Percentiles rank a stretch among this genome's conserved stretches.
These are phyloP conservation scores for Tuber aestivum DNA, from an alignment of 495 filamentous ascomycete genomes.

Conservation along the genomic window DNA sequence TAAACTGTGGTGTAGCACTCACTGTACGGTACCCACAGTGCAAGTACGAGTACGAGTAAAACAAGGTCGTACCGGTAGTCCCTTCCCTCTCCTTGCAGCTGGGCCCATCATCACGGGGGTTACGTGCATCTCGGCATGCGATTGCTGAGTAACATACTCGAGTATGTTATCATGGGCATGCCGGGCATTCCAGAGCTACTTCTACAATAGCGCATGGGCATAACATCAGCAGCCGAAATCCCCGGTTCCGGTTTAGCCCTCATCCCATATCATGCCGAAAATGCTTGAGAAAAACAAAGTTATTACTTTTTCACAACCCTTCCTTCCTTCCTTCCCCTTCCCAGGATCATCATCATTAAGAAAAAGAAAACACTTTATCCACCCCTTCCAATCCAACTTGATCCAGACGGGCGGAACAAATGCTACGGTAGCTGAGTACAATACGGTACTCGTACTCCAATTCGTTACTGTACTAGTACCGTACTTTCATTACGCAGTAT, in stretches of 20 bases:
- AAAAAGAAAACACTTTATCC: background rate
- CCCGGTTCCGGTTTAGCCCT: background rate
- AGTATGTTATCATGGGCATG: background rate
- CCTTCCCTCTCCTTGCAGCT: no score
- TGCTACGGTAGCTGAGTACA: no score
- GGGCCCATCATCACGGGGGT: no score
- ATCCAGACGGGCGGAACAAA: background rate
- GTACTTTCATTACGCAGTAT: background rate
- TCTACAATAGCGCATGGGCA: background rate
- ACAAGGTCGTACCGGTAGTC: no score
- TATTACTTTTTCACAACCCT: background rate
- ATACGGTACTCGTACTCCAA: no score
- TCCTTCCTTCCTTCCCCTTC: background rate
- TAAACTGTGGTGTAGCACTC: no score
- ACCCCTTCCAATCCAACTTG: background rate
- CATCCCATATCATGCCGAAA: background rate
- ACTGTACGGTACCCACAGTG: no score
- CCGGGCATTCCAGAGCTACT: no score
- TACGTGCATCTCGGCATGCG: background rate
- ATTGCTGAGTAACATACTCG: background rate
- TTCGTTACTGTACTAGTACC: background rate
- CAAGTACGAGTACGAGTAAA: no score
- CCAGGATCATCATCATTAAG: background rate
- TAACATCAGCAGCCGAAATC: background rate
- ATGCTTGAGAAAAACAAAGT: background rate